These are phyloP conservation scores for Xylariomycetidae sp. DNA, from an alignment of 2,329 filamentous ascomycete species.

Conservation along the genomic window DNA sequence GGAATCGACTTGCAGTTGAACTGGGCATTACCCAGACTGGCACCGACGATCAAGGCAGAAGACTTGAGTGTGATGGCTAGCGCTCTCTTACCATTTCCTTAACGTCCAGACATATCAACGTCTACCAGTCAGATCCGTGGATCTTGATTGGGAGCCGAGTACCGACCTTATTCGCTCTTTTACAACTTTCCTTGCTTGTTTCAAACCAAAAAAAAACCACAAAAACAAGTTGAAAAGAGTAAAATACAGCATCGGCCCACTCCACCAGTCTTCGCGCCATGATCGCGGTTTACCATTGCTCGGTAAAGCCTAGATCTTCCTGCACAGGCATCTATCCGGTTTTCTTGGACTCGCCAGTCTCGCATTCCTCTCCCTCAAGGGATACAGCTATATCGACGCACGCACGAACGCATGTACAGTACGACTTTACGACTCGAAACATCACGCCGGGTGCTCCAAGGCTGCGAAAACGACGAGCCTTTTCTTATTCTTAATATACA, in stretches of 20 bases:
- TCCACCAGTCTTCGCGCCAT: too few species aligned
- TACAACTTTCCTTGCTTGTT: slow-evolving; percentile 21
- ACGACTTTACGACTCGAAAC: slow-evolving; percentile 5
- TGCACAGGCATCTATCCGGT: too few species aligned
- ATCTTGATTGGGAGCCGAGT: too few species aligned
- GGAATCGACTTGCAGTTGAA: too few species aligned
- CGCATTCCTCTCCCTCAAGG: slow-evolving; percentile 1
- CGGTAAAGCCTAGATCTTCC: too few species aligned
- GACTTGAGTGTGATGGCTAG: slow-evolving; percentile 16
- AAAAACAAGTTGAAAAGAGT: slow-evolving; percentile 17
- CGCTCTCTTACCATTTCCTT: slow-evolving; percentile 25
- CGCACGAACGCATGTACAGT: slow-evolving; percentile 14
- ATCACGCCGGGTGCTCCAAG: background rate
- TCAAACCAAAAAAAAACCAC: slow-evolving; percentile 11
- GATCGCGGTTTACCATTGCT: too few species aligned
- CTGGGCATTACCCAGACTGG: slow-evolving; percentile 7
- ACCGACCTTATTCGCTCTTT: slow-evolving; percentile 29
- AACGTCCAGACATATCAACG: slow-evolving; percentile 4
- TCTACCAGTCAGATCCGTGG: slow-evolving; percentile 2
- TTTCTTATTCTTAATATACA: slow-evolving; percentile 21
- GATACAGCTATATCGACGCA: slow-evolving; percentile 5
- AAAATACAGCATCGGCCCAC: too few species aligned
- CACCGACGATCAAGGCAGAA: slow-evolving; percentile 9
- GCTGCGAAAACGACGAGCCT: slow-evolving; percentile 4
- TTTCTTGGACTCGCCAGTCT: background rate